Base-by-base conservation (phyloP, 805 yeast genomes). In the Candida schatavii region DNA sequence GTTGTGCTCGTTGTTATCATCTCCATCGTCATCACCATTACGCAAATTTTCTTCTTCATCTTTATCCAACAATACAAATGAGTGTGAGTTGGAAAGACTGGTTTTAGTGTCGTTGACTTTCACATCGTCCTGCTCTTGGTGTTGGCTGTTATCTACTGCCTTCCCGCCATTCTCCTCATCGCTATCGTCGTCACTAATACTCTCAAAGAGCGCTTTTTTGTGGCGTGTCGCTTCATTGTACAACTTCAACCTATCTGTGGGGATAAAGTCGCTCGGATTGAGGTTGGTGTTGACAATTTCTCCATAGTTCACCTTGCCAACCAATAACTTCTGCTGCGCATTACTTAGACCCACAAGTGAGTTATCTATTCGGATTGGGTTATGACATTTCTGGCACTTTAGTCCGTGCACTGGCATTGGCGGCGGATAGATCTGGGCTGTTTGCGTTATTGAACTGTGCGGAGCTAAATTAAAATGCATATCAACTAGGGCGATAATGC, bases 301-400 rank as follows among this genome's bases (percentile, higher is more conserved):
- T 37, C 20, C 44, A 43, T 43, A 38, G 5, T 50, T 50, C 37
- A 50, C 41, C 54, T 66, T 66, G n/a, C 62, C 61, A 0, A 76
- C 64, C 15, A 85, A 61, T 18, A 83, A 65, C 30, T 75, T 72
- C 3, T 73, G 62, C 54, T 83, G 89, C 0, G 82, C 80, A 18
- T 70, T 63, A 37, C 77, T 72, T 20, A 83, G 56, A 25, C 72
- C 74, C 17, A 64, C 57, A 11, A 85, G 56, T 0, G 88, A 75
- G 10, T 72, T 72, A 55, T 84, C 86, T 4, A 83, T 61, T 10
- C 58, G 55, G 25, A 85, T 54, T 1, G 86, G 84, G 17, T 77
- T 66, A 44, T 77, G 71, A 58, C 91, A 85, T 50, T 79, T 63
- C 54, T 79, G 85, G 60, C 93, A 85, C 20, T 54, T 44, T 42